A percentile compares a stretch with the other conserved stretches of the same genome.
phyloP scores from a whole-genome alignment of 1,284 basidiomycete species.

The Ceratobasidium sp. region DNA sequence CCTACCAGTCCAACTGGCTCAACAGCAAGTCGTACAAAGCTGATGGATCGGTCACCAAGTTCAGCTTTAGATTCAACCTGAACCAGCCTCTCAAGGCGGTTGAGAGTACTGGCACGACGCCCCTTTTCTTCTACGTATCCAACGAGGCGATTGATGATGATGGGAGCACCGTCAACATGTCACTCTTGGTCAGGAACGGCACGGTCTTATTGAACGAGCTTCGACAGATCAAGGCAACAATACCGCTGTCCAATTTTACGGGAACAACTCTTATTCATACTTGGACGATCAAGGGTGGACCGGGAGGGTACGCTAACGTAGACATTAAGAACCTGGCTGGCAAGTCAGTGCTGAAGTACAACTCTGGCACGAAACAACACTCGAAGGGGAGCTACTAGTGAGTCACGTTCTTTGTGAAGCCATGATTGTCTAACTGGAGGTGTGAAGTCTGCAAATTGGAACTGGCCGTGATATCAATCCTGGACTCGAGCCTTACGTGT shows the following conservation, averaged over 20 bases:
- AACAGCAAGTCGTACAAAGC: neutral
- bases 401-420: too few relatives aligned
- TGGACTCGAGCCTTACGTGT: neutral
- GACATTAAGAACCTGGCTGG: neutral
- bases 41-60: conserved; percentile 15
- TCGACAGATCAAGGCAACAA: neutral
- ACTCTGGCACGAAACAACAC: neutral
- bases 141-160: neutral
- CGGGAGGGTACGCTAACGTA: neutral
- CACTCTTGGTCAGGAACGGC: conserved; percentile 6
- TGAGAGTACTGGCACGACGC: neutral
- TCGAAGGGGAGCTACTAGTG: conserved; percentile 1
- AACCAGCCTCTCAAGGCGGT: neutral
- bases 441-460: neutral
- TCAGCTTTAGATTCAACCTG: conserved; percentile 9
- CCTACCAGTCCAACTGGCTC: conserved; percentile 10
- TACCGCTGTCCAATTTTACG: conserved; percentile 9
- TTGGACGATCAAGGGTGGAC: conserved; percentile 29
- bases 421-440: neutral
- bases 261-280: neutral
- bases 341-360: conserved; percentile 11
- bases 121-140: neutral
- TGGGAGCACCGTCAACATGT: conserved; percentile 1
- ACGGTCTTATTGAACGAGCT: conserved; percentile 14
- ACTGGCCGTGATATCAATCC: neutral